Evolutionary conservation across 1,139 yeast species (phyloP), one percentile per base, ranked within the genome.

Genomic region (Taphrina populina): DNA sequence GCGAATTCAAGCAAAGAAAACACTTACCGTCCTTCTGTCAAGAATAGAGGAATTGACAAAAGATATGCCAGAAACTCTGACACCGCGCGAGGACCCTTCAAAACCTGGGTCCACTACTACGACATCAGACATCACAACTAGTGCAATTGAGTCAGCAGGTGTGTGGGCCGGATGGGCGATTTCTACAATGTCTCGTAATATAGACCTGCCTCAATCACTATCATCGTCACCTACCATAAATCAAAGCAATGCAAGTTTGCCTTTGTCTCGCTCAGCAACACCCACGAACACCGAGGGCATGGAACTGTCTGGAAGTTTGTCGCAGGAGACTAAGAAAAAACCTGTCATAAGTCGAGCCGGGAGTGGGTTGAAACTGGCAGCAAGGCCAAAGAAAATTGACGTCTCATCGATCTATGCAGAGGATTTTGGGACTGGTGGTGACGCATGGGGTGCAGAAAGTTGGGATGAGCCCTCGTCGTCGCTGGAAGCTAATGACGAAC

Each of bases 81-180:
- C 15, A 13, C 35, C 19, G 13, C n/a, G n/a, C n/a, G n/a, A n/a
- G n/a, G 26, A 36, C n/a, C 29, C 45, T 5, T 10, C 34, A 3
- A 10, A n/a, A 2, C 30, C 56, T 3, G 17, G 20, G 15, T 17
- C 17, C n/a, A 11, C 33, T 7, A 13, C 43, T 27, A 17, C 15
- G 15, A 13, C n/a, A 10, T 8, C 49, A 17, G 33, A 39, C 8
- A 37, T 29, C n/a, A 23, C 29, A 11, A 15, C 40, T 6, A 43
- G 56, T 13, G 41, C 56, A 13, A 34, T 52, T 20, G 56, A 41
- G 23, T 34, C 43, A 13, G 56, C 56, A 15, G 56, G 56, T 4
- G 41, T 41, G 2, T 52, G 47, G 56, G 56, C 56, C 26, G 56
- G 56, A 6, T 52, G 56, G 56, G 56, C 56, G 4, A 43, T 52